Conservation (phyloP, 2,329 filamentous ascomycete species). For the Colletotrichum filicis region DNA sequence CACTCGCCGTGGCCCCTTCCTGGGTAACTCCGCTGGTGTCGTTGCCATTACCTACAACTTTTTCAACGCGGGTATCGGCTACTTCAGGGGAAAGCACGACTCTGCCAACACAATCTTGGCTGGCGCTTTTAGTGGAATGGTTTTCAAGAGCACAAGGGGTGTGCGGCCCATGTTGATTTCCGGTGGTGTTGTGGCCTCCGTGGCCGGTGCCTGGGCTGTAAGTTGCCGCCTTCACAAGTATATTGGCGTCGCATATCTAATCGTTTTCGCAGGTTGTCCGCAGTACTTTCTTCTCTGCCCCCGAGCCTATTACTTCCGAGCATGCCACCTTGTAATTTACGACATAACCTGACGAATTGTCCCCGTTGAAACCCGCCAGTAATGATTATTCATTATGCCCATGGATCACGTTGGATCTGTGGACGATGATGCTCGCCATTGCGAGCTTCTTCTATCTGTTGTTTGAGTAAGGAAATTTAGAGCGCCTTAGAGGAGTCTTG, state of each 20-base stretch:
- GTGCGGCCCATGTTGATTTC: constrained; percentile 94
- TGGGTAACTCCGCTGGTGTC: constrained; percentile 96
- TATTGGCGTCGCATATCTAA: constrained; percentile 14
- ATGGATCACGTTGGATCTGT: constrained; percentile 21
- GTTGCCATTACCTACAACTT: constrained; percentile 97
- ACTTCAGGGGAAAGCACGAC: constrained; percentile 86
- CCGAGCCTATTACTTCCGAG: constrained; percentile 41
- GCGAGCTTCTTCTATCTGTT: constrained; percentile 30
- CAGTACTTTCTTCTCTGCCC: constrained; percentile 54
- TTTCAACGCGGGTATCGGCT: constrained; percentile 85
- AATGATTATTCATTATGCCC: constrained; percentile 27
- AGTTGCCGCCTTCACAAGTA: constrained; percentile 49
- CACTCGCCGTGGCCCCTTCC: constrained; percentile 90
- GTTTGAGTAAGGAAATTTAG: constrained; percentile 39
- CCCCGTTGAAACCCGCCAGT: constrained; percentile 23
- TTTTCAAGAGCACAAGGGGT: constrained; percentile 97
- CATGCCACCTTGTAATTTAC: constrained; percentile 36
- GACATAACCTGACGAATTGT: constrained; percentile 28
- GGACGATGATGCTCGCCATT: constrained; percentile 34
- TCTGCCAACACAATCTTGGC: constrained; percentile 88
- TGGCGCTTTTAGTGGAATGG: constrained; percentile 87
- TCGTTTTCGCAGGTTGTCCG: constrained; percentile 46
- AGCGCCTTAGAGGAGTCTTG: constrained; percentile 36
- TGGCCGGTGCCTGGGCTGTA: constrained; percentile 93
- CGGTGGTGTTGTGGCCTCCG: constrained; percentile 85